Evolutionary conservation across 768 basidiomycete genomes (phyloP).

Genomic region (Suillus subalutaceus): DNA sequence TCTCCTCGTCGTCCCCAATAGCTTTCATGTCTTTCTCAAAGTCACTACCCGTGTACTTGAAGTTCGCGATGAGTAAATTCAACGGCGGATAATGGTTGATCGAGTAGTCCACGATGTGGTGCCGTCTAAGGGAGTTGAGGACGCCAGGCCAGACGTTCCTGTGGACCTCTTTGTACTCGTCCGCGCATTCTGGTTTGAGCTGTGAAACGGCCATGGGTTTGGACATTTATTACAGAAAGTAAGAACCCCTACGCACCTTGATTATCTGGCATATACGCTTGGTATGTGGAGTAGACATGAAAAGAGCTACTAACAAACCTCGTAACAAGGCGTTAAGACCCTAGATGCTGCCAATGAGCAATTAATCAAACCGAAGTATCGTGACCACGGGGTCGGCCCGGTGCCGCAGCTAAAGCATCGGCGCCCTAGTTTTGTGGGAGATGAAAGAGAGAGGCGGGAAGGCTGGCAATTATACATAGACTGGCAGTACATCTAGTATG

Average conservation of each 20-base stretch:
- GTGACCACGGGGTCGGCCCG: slow-evolving; percentile 1
- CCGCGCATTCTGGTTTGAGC: slow-evolving; percentile 56
- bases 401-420: not conserved
- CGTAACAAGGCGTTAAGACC: not conserved
- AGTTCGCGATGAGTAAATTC: slow-evolving; percentile 73
- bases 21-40: slow-evolving; percentile 67
- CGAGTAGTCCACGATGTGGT: slow-evolving; percentile 75
- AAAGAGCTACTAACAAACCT: not conserved
- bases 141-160: slow-evolving; percentile 70
- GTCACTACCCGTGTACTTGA: slow-evolving; percentile 73
- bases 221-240: not conserved
- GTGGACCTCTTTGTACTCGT: slow-evolving; percentile 62
- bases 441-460: not conserved
- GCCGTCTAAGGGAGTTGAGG: slow-evolving; percentile 59
- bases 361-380: not conserved
- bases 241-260: slow-evolving; percentile 44
- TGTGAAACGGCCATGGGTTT: slow-evolving; percentile 22
- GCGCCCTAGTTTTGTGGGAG: not conserved
- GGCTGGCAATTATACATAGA: not conserved
- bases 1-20: slow-evolving; percentile 65
- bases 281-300: slow-evolving; percentile 16
- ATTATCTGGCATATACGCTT: slow-evolving; percentile 76
- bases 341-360: not conserved
- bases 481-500: not conserved
- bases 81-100: slow-evolving; percentile 69